Evolutionary conservation across 495 filamentous ascomycete species (phyloP).

Genomic region (Hyaloscypha finlandica): DNA sequence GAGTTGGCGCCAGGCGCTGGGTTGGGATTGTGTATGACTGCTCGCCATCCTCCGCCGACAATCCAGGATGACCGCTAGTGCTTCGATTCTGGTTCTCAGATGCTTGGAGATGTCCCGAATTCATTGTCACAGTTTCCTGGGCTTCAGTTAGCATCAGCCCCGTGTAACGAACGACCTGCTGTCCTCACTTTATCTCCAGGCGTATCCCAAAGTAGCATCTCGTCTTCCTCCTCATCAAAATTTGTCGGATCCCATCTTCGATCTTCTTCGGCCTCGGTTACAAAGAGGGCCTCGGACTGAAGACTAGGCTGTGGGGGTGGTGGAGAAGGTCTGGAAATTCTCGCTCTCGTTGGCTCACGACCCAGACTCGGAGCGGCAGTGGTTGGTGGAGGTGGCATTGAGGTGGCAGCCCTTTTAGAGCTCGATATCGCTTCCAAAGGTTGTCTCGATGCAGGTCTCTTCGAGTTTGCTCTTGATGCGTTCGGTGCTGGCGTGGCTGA

Average conservation of each 20-base stretch:
- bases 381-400: slow-evolving; percentile 31
- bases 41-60: slow-evolving; percentile 5
- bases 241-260: slow-evolving; percentile 80
- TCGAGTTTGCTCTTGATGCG: slow-evolving; percentile 21
- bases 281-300: slow-evolving; percentile 74
- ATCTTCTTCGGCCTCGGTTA: slow-evolving; percentile 72
- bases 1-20: slow-evolving; percentile 62
- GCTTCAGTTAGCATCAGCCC: neutral
- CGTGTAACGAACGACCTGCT: neutral
- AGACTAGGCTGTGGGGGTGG: slow-evolving; percentile 62
- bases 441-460: slow-evolving; percentile 31
- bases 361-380: slow-evolving; percentile 14
- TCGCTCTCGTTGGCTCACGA: slow-evolving; percentile 16
- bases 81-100: slow-evolving; percentile 28
- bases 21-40: slow-evolving; percentile 7
- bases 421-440: slow-evolving; percentile 28
- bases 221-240: slow-evolving; percentile 62
- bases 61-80: slow-evolving; percentile 29
- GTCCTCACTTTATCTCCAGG: slow-evolving; percentile 55
- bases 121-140: slow-evolving; percentile 36
- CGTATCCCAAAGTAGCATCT: slow-evolving; percentile 81
- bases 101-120: slow-evolving; percentile 38
- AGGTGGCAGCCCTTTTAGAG: slow-evolving; percentile 22
- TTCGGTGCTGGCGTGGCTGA: slow-evolving; percentile 42
- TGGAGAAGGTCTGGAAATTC: slow-evolving; percentile 39